Evolutionary conservation across 2,329 filamentous ascomycete genomes (phyloP).

Genomic region (Colletotrichum graminicola): DNA sequence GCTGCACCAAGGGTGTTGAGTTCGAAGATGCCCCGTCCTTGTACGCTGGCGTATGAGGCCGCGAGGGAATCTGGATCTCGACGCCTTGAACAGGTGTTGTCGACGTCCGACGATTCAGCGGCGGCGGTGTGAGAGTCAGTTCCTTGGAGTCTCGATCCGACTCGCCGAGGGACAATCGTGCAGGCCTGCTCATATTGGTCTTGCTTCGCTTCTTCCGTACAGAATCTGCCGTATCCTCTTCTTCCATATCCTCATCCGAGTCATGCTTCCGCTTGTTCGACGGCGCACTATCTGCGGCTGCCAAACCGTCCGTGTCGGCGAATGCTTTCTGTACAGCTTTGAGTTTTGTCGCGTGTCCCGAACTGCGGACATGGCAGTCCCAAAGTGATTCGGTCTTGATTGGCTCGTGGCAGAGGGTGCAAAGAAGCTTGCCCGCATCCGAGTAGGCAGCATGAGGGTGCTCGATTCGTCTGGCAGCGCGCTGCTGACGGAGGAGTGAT

Average conservation of each 20-base stretch:
- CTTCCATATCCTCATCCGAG: conserved; percentile 47
- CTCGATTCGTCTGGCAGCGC: conserved; percentile 78
- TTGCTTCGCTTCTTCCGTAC: conserved; percentile 61
- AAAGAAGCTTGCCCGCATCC: conserved; percentile 75
- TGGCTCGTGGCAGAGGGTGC: conserved; percentile 73
- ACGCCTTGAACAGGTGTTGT: conserved; percentile 66
- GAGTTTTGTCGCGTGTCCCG: conserved; percentile 53
- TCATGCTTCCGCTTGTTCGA: conserved; percentile 49
- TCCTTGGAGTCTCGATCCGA: conserved; percentile 44
- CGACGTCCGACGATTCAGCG: conserved; percentile 61
- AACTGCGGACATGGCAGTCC: conserved; percentile 70
- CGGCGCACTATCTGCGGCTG: conserved; percentile 10
- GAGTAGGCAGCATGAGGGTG: conserved; percentile 78
- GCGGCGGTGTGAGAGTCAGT: conserved; percentile 54
- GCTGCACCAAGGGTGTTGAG: conserved; percentile 53
- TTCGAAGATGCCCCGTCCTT: conserved; percentile 55
- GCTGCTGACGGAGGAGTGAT: conserved; percentile 82
- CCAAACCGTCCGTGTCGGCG: conserved; percentile 34
- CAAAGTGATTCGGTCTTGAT: conserved; percentile 76
- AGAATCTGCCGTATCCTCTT: conserved; percentile 52
- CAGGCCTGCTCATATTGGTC: conserved; percentile 49
- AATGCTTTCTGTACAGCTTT: conserved; percentile 9
- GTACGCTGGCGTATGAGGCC: conserved; percentile 70
- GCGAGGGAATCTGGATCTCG: conserved; percentile 73
- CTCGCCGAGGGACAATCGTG: conserved; percentile 37